phyloP scores from a whole-genome alignment of 2,329 filamentous ascomycete species.

The Sporothrix pallida region DNA sequence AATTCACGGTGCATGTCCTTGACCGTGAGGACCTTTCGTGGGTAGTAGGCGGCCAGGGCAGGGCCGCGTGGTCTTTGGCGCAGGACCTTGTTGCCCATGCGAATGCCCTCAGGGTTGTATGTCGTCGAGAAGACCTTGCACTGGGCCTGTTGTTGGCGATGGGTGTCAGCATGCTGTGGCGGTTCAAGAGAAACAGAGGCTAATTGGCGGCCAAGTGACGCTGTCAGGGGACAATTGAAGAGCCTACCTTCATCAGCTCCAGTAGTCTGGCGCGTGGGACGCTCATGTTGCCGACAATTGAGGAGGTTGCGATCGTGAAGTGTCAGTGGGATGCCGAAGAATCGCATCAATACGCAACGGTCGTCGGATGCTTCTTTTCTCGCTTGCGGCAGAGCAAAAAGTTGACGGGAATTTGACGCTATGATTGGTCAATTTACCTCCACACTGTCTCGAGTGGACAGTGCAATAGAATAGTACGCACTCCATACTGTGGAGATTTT shows the following conservation, averaged over 20 bases:
- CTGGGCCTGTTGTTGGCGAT: slow-evolving; percentile 67
- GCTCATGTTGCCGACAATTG: slow-evolving; percentile 58
- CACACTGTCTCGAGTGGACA: not conserved
- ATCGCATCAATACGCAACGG: not conserved
- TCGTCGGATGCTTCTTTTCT: slow-evolving; percentile 28
- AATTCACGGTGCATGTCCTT: slow-evolving; percentile 75
- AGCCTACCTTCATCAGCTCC: slow-evolving; percentile 77
- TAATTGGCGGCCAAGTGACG: not conserved
- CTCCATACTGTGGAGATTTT: slow-evolving; percentile 8
- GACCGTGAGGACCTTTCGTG: slow-evolving; percentile 72
- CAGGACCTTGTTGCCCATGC: slow-evolving; percentile 89
- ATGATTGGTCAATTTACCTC: not conserved
- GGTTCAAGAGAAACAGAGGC: too few relatives aligned
- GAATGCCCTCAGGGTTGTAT: slow-evolving; percentile 82
- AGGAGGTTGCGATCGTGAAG: slow-evolving; percentile 27
- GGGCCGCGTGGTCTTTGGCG: slow-evolving; percentile 88
- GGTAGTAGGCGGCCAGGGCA: slow-evolving; percentile 85
- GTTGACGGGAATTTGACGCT: not conserved
- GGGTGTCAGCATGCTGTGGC: slow-evolving; percentile 13
- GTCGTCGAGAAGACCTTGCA: slow-evolving; percentile 90
- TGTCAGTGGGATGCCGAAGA: not conserved
- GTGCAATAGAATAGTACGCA: not conserved
- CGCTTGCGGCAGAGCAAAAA: not conserved
- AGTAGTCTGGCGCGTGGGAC: slow-evolving; percentile 66
- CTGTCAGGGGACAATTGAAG: not conserved